Conservation (phyloP, 2,329 filamentous ascomycete genomes). For the Pseudogymnoascus verrucosus region DNA sequence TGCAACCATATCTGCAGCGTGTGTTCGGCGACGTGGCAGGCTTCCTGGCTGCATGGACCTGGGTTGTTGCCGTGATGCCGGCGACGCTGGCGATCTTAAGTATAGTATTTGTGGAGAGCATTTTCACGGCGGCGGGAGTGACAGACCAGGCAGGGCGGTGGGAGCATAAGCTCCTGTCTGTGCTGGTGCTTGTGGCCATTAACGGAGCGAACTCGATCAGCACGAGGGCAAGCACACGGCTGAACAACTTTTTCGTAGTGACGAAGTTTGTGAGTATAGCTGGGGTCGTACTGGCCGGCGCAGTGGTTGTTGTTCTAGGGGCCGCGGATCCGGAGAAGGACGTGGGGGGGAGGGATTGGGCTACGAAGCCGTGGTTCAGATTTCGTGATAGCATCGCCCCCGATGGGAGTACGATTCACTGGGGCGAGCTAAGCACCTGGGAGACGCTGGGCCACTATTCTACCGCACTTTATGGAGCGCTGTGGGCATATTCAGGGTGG, state of each 20-base stretch:
- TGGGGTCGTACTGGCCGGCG: constrained; percentile 40
- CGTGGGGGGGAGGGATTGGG: constrained; percentile 44
- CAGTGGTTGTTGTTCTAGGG: constrained; percentile 39
- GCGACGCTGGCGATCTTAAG: constrained; percentile 55
- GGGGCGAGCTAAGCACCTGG: constrained; percentile 44
- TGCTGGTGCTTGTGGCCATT: constrained; percentile 39
- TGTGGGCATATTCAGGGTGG: constrained; percentile 61
- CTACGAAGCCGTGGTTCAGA: constrained; percentile 46
- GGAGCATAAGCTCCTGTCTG: constrained; percentile 44
- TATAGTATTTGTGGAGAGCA: constrained; percentile 55
- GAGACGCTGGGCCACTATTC: constrained; percentile 52
- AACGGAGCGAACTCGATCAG: constrained; percentile 47
- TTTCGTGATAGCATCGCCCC: constrained; percentile 42
- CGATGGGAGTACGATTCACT: constrained; percentile 41
- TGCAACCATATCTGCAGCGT: constrained; percentile 54
- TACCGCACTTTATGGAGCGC: constrained; percentile 51
- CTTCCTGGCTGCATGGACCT: constrained; percentile 59
- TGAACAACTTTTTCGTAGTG: constrained; percentile 48
- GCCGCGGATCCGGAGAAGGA: constrained; percentile 28
- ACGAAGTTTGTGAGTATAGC: constrained; percentile 45
- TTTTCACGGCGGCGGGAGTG: constrained; percentile 44
- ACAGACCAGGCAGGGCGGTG: constrained; percentile 35
- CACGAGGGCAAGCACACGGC: constrained; percentile 45
- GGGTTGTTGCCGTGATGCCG: constrained; percentile 57
- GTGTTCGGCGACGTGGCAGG: constrained; percentile 53